Evolutionary conservation across 179 eudicot species (phyloP).

Genomic region (Camellia oleifera): DNA sequence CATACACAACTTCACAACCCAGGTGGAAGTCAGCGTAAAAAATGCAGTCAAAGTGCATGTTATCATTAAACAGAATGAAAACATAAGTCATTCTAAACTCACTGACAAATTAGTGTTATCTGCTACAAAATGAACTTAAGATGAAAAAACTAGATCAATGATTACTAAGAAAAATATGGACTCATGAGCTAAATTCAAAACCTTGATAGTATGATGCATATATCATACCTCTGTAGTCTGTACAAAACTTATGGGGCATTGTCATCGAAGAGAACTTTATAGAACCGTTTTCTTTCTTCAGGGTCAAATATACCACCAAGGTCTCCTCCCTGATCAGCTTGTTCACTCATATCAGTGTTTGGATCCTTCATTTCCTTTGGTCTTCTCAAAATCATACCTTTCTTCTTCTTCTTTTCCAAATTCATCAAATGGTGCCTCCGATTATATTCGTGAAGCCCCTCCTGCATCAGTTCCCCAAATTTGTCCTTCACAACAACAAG

Average conservation of each 20-base stretch:
- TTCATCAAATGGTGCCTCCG: conserved; percentile 60
- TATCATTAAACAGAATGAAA: no score
- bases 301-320: conserved; percentile 71
- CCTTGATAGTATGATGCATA: neutral
- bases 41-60: no score
- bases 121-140: neutral
- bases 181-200: neutral
- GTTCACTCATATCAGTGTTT: conserved; percentile 36
- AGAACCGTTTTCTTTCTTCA: conserved; percentile 87
- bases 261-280: conserved; percentile 78
- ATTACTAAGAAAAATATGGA: neutral
- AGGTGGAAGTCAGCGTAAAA: neutral
- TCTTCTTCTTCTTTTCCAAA: conserved; percentile 66
- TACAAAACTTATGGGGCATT: conserved; percentile 1
- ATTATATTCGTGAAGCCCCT: conserved; percentile 83
- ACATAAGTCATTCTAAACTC: neutral
- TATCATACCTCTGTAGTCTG: conserved; percentile 3
- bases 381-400: conserved; percentile 41
- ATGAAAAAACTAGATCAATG: neutral
- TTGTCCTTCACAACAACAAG: conserved; percentile 83
- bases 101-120: neutral
- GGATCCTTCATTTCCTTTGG: conserved; percentile 31
- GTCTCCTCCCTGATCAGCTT: conserved; percentile 54
- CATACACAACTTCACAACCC: neutral
- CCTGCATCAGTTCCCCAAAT: conserved; percentile 92